A percentile compares a stretch with the other conserved stretches of the same genome.
phyloP scores from a whole-genome alignment of 257 asterid species.

The Solanum ossicruentum region DNA sequence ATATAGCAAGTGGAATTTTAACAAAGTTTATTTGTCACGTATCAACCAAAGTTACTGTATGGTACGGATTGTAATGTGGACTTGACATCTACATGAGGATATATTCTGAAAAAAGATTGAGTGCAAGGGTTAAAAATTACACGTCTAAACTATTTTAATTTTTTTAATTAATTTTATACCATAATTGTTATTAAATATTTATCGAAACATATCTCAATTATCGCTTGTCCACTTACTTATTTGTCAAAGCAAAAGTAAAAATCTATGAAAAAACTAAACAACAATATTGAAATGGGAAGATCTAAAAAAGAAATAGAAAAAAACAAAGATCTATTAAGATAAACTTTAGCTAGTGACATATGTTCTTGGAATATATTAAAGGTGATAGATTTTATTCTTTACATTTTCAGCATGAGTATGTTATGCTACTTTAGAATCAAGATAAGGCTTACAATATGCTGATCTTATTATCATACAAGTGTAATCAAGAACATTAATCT shows the following conservation, averaged over 20 bases:
- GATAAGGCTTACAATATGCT: background rate
- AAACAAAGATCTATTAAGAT: background rate
- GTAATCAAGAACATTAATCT: background rate
- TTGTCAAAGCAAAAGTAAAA: background rate
- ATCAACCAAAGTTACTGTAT: background rate
- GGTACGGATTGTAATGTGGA: background rate
- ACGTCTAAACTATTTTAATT: no score
- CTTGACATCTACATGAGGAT: background rate
- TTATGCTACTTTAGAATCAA: background rate
- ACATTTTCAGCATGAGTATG: background rate
- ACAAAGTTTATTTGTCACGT: background rate
- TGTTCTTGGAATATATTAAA: background rate
- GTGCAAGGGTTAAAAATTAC: background rate
- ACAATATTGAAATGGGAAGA: background rate
- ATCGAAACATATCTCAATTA: no score
- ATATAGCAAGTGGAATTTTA: background rate
- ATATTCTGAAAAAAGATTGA: background rate
- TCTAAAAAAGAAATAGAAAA: background rate
- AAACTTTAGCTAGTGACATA: background rate
- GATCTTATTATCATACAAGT: background rate
- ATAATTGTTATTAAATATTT: rapidly evolving
- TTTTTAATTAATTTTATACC: no score
- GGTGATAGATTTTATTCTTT: background rate
- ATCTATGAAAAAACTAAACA: background rate
- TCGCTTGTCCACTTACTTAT: no score